These are phyloP conservation scores for Apiospora marii DNA, from an alignment of 2,329 filamentous ascomycete genomes.

Conservation along the genomic window DNA sequence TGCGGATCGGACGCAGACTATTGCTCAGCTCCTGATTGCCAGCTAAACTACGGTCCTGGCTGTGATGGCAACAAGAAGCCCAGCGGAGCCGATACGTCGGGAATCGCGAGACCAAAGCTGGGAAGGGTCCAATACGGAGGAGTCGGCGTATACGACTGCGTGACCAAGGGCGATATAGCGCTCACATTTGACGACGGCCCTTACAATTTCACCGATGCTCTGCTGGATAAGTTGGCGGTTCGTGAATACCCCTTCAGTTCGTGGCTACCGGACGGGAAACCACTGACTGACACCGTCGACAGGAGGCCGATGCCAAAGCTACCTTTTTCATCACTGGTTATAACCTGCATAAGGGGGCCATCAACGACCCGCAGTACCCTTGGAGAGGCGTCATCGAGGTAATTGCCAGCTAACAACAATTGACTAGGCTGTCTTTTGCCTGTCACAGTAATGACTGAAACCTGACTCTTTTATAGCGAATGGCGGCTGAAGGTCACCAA, in stretches of 20 bases:
- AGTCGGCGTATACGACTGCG: constrained; percentile 57
- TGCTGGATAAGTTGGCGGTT: constrained; percentile 59
- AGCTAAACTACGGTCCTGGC: constrained; percentile 52
- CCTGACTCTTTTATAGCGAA: constrained; percentile 35
- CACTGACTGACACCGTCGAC: constrained; percentile 40
- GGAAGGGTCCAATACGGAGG: constrained; percentile 57
- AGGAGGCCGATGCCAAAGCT: constrained; percentile 62
- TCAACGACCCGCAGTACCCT: constrained; percentile 52
- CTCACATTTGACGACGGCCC: constrained; percentile 72
- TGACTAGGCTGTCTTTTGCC: no score
- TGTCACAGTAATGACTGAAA: background rate
- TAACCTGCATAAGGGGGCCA: constrained; percentile 59
- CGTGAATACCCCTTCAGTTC: background rate
- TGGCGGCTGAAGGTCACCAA: constrained; percentile 45
- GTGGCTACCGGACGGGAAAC: background rate
- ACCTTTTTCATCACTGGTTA: constrained; percentile 70
- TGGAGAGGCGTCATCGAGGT: constrained; percentile 43
- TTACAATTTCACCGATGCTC: constrained; percentile 63
- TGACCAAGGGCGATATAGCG: constrained; percentile 62
- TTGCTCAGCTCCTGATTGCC: constrained; percentile 43
- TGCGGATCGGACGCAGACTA: constrained; percentile 39
- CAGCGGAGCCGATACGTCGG: constrained; percentile 53
- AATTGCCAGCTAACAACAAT: constrained; percentile 1
- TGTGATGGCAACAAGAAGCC: constrained; percentile 58
- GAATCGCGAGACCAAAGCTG: constrained; percentile 52